Percentiles rank a stretch among this genome's conserved stretches.
These are phyloP conservation scores for Aspergillus floridensis DNA, from an alignment of 2,329 filamentous ascomycete species.

Conservation along the genomic window DNA sequence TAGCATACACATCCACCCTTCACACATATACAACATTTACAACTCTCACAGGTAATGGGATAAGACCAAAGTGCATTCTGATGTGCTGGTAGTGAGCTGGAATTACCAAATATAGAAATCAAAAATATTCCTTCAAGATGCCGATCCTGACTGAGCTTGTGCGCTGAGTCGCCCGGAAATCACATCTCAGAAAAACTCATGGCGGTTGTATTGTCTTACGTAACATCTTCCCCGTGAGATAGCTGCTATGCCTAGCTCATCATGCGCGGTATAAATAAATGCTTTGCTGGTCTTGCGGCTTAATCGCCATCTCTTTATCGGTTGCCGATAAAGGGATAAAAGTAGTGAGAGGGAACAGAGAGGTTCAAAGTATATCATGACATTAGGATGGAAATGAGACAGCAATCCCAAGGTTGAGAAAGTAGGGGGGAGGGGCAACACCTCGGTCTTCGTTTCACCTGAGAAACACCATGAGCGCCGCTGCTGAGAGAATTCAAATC, in stretches of 20 bases:
- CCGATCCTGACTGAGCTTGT: not conserved
- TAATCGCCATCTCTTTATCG: slow-evolving; percentile 32
- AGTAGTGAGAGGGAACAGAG: slow-evolving; percentile 10
- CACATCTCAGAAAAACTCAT: not conserved
- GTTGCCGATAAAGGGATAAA: slow-evolving; percentile 16
- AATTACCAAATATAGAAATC: not conserved
- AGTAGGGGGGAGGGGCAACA: slow-evolving; percentile 18
- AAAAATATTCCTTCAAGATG: not conserved
- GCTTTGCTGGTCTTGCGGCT: not conserved
- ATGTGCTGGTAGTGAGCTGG: not conserved
- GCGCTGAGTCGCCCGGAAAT: not conserved
- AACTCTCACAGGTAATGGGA: not conserved
- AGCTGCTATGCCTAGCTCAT: not conserved
- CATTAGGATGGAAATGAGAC: slow-evolving; percentile 4
- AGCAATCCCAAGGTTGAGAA: not conserved
- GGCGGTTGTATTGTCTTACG: not conserved
- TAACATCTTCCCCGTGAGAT: not conserved
- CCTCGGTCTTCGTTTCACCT: slow-evolving; percentile 18
- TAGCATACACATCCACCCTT: not conserved
- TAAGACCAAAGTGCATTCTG: not conserved
- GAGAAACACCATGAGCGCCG: slow-evolving; percentile 34
- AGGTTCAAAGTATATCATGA: slow-evolving; percentile 4
- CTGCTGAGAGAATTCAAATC: slow-evolving; percentile 26
- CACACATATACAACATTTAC: not conserved
- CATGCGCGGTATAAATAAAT: not conserved